Conservation (phyloP, 2,329 filamentous ascomycete genomes). For the Epichloe elymi region DNA sequence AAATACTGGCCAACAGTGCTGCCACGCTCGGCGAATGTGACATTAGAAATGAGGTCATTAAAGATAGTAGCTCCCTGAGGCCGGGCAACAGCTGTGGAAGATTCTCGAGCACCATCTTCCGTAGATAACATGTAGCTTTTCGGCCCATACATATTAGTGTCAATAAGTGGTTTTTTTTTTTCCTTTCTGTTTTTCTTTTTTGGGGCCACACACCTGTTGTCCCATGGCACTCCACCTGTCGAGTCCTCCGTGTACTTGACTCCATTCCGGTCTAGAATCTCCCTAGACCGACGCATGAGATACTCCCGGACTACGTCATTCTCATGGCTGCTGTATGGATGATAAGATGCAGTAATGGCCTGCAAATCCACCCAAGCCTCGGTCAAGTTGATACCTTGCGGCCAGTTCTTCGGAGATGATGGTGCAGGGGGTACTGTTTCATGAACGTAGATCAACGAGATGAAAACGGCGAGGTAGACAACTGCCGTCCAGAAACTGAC, state of each 20-base stretch:
- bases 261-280: constrained; percentile 53
- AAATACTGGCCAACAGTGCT: constrained; percentile 55
- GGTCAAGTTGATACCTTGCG: constrained; percentile 58
- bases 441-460: constrained; percentile 60
- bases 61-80: constrained; percentile 48
- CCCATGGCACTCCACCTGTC: constrained; percentile 18
- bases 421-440: constrained; percentile 61
- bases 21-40: constrained; percentile 39
- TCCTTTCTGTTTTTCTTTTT: neutral
- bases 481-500: constrained; percentile 69
- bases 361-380: constrained; percentile 81
- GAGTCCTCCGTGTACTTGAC: constrained; percentile 32
- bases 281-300: constrained; percentile 56
- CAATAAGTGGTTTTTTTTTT: neutral
- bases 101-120: neutral
- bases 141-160: neutral
- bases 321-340: constrained; percentile 75
- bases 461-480: constrained; percentile 65
- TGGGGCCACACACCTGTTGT: neutral
- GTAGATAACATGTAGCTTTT: constrained; percentile 1
- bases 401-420: constrained; percentile 32
- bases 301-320: constrained; percentile 74
- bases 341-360: constrained; percentile 58
- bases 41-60: constrained; percentile 66
- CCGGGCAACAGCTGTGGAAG: neutral